These are phyloP conservation scores for Hypoxylon rickii DNA, from an alignment of 495 filamentous ascomycete genomes.

Conservation along the genomic window DNA sequence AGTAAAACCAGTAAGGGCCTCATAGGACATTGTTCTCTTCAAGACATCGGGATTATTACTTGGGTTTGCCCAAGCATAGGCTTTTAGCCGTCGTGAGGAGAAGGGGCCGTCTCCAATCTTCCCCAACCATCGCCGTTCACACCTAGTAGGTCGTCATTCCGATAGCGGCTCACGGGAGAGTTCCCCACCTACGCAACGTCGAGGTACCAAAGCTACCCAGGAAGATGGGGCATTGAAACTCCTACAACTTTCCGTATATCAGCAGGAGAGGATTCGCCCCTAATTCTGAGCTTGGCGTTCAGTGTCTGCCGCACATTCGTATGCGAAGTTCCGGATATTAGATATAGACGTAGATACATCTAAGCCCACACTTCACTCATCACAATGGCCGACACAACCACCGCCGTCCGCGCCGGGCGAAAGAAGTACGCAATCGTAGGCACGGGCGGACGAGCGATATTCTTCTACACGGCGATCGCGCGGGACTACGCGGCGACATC, in stretches of 20 bases:
- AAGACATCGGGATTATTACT: background rate
- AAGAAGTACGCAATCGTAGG: constrained; percentile 53
- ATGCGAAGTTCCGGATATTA: too few relatives aligned
- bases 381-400: constrained; percentile 29
- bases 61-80: constrained; percentile 1
- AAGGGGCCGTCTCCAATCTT: constrained; percentile 19
- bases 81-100: constrained; percentile 1
- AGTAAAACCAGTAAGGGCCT: too few relatives aligned
- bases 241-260: too few relatives aligned
- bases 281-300: too few relatives aligned
- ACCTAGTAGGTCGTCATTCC: constrained; percentile 20
- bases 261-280: too few relatives aligned
- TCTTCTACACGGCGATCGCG: constrained; percentile 62
- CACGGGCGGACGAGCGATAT: constrained; percentile 50
- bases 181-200: background rate
- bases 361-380: too few relatives aligned
- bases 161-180: constrained; percentile 14
- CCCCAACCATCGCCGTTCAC: constrained; percentile 13
- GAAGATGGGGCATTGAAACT: too few relatives aligned
- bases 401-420: constrained; percentile 14
- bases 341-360: too few relatives aligned
- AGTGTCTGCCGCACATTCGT: too few relatives aligned
- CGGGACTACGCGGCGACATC: constrained; percentile 52
- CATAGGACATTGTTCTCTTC: too few relatives aligned
- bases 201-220: background rate